Conservation (phyloP, 2,329 filamentous ascomycete species). For the Sporothrix mexicana region DNA sequence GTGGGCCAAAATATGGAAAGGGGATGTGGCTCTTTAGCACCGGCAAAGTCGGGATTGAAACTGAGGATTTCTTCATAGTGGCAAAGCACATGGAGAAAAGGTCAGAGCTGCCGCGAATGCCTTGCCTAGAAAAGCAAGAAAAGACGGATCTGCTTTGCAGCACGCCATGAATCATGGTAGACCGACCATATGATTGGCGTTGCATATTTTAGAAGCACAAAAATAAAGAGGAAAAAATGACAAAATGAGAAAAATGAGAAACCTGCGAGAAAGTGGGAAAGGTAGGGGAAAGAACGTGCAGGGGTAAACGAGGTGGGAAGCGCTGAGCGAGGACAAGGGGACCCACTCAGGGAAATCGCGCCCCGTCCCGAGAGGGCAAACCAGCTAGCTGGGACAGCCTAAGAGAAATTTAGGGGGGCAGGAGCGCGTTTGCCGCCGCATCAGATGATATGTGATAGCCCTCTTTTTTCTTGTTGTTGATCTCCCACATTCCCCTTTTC, state of each 20-base stretch:
- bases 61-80: background rate
- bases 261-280: background rate
- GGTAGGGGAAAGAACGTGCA: background rate
- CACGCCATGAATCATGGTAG: background rate
- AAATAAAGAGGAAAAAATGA: background rate
- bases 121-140: background rate
- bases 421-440: background rate
- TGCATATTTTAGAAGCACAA: background rate
- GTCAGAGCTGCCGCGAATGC: background rate
- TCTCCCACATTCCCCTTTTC: conserved; percentile 13
- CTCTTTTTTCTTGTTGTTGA: conserved; percentile 1
- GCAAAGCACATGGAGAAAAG: background rate
- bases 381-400: conserved; percentile 22
- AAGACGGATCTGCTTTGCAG: background rate
- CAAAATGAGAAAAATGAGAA: background rate
- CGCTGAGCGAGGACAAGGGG: background rate
- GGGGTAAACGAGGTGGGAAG: background rate
- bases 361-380: conserved; percentile 24
- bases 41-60: background rate
- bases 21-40: background rate
- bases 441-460: conserved; percentile 18
- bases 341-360: conserved; percentile 20
- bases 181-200: background rate
- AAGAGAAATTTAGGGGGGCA: background rate
- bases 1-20: background rate